Evolutionary conservation across 208 protist species (phyloP).

Genomic region (Naegleria fowleri): DNA sequence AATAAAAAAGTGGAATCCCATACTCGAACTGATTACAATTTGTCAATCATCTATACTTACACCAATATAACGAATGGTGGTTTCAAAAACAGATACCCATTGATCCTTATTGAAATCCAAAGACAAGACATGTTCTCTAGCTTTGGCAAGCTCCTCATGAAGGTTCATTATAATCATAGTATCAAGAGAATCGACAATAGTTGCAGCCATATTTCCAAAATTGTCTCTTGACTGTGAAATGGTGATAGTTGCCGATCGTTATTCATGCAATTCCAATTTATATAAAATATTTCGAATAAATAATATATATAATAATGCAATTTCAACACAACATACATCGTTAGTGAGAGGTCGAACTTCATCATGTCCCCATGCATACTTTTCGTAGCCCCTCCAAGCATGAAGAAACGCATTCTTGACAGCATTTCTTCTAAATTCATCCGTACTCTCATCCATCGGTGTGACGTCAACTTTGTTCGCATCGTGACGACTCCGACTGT

Average conservation of each 20-base stretch:
- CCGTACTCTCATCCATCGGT: neutral
- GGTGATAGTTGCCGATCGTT: neutral
- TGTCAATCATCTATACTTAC: neutral
- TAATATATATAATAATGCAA: slow-evolving; percentile 34
- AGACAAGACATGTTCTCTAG: slow-evolving; percentile 45
- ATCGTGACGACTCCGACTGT: too few species aligned
- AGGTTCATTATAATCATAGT: slow-evolving; percentile 68
- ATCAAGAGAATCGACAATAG: slow-evolving; percentile 68
- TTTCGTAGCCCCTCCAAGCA: slow-evolving; percentile 54
- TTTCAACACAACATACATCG: slow-evolving; percentile 21
- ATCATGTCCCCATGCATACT: slow-evolving; percentile 62
- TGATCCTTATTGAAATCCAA: slow-evolving; percentile 39
- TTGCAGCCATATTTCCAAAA: slow-evolving; percentile 49
- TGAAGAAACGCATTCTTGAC: slow-evolving; percentile 48
- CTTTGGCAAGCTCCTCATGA: slow-evolving; percentile 52
- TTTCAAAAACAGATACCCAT: slow-evolving; percentile 5
- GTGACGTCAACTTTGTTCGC: too few species aligned
- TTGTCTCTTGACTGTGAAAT: slow-evolving; percentile 19
- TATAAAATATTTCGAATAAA: too few species aligned
- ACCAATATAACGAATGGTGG: slow-evolving; percentile 1
- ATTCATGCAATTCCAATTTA: too few species aligned
- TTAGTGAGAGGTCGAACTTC: slow-evolving; percentile 56
- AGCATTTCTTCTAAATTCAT: slow-evolving; percentile 28
- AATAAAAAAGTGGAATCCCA: slow-evolving; percentile 65
- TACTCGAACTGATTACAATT: slow-evolving; percentile 32